Conservation (phyloP, 176 grass and related monocot genomes). For the Oryza coarctata region DNA sequence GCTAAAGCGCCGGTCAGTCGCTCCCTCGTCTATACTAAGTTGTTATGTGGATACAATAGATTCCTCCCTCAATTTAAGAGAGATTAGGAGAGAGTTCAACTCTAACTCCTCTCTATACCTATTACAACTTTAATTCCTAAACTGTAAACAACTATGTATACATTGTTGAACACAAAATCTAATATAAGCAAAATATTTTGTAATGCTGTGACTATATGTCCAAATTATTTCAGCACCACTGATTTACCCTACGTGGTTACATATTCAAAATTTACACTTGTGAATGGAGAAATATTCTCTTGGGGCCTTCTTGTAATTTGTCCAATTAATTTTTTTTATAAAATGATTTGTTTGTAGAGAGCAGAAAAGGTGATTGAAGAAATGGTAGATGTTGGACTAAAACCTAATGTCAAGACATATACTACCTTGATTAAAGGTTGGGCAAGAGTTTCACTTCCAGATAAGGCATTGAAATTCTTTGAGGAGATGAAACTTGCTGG, state of each 20-base stretch:
- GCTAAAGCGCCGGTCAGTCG: too few species aligned
- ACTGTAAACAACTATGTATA: too few species aligned
- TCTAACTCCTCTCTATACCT: too few species aligned
- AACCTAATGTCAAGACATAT: conserved; percentile 97
- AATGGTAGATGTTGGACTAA: conserved; percentile 69
- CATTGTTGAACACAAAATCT: too few species aligned
- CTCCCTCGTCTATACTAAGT: too few species aligned
- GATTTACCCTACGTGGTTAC: conserved; percentile 11
- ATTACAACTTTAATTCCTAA: too few species aligned
- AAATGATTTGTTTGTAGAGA: conserved; percentile 57
- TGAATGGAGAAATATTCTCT: conserved; percentile 25
- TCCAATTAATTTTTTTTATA: not conserved
- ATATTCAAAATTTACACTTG: conserved; percentile 12
- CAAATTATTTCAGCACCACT: not conserved
- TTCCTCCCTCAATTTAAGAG: too few species aligned
- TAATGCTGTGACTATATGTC: not conserved
- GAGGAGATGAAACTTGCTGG: conserved; percentile 76
- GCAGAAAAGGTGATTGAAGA: conserved; percentile 75
- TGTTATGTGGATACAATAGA: too few species aligned
- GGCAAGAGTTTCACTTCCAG: conserved; percentile 74
- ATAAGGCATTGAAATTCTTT: conserved; percentile 82
- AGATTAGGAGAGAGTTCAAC: too few species aligned
- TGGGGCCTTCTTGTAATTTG: not conserved
- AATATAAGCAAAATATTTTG: conserved; percentile 2
- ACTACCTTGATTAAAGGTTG: conserved; percentile 96